Evolutionary conservation across 2,329 filamentous ascomycete species (phyloP).

Genomic region (Apiospora malaysiana): DNA sequence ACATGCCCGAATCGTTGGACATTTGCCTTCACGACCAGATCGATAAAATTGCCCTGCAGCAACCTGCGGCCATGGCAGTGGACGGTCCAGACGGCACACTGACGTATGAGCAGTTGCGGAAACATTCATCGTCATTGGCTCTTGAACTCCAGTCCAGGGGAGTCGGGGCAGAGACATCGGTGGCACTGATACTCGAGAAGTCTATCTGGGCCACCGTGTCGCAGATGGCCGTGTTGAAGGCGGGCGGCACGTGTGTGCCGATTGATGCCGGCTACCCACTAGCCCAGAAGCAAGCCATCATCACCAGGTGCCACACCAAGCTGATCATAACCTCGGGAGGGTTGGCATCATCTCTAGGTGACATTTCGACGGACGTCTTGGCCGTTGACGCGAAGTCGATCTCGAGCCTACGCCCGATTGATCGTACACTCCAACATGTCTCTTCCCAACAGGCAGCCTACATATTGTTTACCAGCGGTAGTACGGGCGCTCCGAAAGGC

Average conservation of each 20-base stretch:
- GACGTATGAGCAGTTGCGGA: conserved; percentile 38
- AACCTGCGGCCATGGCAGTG: conserved; percentile 8
- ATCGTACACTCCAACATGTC: not conserved
- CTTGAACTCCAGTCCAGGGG: not conserved
- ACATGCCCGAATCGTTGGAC: not conserved
- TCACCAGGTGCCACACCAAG: not conserved
- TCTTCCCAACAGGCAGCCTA: not conserved
- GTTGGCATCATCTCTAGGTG: not conserved
- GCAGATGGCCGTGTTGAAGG: conserved; percentile 42
- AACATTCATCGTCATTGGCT: conserved; percentile 25
- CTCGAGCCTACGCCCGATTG: not conserved
- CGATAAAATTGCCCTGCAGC: not conserved
- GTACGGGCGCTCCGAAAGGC: not conserved
- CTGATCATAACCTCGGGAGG: not conserved
- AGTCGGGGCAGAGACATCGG: conserved; percentile 26
- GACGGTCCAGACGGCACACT: conserved; percentile 36
- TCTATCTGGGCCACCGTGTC: conserved; percentile 40
- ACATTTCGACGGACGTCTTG: not conserved
- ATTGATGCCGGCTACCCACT: conserved; percentile 7
- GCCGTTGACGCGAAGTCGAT: not conserved
- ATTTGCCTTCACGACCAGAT: conserved; percentile 19
- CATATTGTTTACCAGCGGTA: conserved; percentile 3
- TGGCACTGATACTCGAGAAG: conserved; percentile 43
- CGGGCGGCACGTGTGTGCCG: conserved; percentile 39
- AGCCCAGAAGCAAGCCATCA: conserved; percentile 14